Evolutionary conservation across 1,139 yeast genomes (phyloP), one percentile per base, ranked within the genome.

Genomic region (Hyphopichia pseudoburtonii): DNA sequence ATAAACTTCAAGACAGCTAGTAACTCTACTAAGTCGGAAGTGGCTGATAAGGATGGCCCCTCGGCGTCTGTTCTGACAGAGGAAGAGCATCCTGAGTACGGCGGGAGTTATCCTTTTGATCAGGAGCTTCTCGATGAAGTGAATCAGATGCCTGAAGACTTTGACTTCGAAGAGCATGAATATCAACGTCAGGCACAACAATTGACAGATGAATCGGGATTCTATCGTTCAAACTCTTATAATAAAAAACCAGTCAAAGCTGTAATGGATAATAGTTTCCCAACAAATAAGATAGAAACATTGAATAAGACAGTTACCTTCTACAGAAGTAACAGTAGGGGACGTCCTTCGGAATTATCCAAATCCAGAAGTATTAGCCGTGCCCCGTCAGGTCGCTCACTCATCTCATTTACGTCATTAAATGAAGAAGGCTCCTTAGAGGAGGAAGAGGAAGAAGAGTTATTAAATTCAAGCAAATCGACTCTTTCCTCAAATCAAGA

Each of bases 101-200:
- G 27, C 5, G 17, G 24, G 12, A 42, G 42, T 33, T 40, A 42
- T 32, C 52, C 53, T 2, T 43, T 64, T 27, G 73, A 70, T 38
- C 61, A 64, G 30, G 75, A 68, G 28, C 42, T 63, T 4, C 44
- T 78, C 5, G 84, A 78, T 48, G 84, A 78, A 54, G 66, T 76
- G 18, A 78, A 81, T 47, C 70, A 60, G 32, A 57, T 80, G 2
- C 85, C 86, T 0, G 84, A 77, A 50, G 86, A 80, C 46, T 79
- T 59, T 48, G 80, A 78, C 36, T 78, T 76, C 48, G 73, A 70
- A 9, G 68, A 65, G 10, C 51, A 52, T 30, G 51, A 49, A 30
- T 18, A 26, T n/a, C 15, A 35, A 30, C 16, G 17, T 21, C 26
- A 32, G 9, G 28, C 23, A 22, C 17, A 15, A 15, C 19, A 15